These are phyloP conservation scores for Colletotrichum theobromicola DNA, from an alignment of 2,329 filamentous ascomycete genomes.

Conservation along the genomic window DNA sequence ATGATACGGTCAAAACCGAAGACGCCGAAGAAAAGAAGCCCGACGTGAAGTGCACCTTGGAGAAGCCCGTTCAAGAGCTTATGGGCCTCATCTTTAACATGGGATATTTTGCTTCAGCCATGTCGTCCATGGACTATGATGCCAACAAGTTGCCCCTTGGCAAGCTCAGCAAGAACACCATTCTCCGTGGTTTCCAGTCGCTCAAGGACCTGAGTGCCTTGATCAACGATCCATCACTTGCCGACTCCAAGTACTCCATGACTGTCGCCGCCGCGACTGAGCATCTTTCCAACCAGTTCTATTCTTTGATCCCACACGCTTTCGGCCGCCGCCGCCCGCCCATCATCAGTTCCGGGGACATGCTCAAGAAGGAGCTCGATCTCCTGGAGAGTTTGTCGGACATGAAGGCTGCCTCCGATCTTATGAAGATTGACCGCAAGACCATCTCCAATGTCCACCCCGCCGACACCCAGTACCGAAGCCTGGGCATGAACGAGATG, in stretches of 20 bases:
- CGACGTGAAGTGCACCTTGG: slow-evolving; percentile 60
- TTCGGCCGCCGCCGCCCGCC: slow-evolving; percentile 79
- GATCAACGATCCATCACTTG: slow-evolving; percentile 58
- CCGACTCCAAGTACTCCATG: slow-evolving; percentile 46
- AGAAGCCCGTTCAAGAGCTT: slow-evolving; percentile 66
- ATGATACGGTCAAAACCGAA: slow-evolving; percentile 21
- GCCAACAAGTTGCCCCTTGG: slow-evolving; percentile 80
- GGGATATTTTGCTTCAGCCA: slow-evolving; percentile 70
- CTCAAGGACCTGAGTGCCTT: slow-evolving; percentile 77
- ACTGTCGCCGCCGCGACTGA: slow-evolving; percentile 52
- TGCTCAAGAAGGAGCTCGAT: slow-evolving; percentile 78
- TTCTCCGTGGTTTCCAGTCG: slow-evolving; percentile 75
- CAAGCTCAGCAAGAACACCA: slow-evolving; percentile 81
- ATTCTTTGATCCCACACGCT: slow-evolving; percentile 80
- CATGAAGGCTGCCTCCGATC: slow-evolving; percentile 81
- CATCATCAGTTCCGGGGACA: slow-evolving; percentile 59
- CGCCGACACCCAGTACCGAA: slow-evolving; percentile 75
- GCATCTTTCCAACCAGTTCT: slow-evolving; percentile 77
- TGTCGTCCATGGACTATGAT: slow-evolving; percentile 74
- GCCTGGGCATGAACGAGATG: slow-evolving; percentile 79
- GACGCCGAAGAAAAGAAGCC: slow-evolving; percentile 31
- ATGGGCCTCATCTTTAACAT: slow-evolving; percentile 87
- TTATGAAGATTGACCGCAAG: slow-evolving; percentile 71
- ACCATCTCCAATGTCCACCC: slow-evolving; percentile 54
- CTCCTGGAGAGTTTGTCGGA: slow-evolving; percentile 82